phyloP scores from a whole-genome alignment of 2,329 filamentous ascomycete species.

The Coleophoma crateriformis region DNA sequence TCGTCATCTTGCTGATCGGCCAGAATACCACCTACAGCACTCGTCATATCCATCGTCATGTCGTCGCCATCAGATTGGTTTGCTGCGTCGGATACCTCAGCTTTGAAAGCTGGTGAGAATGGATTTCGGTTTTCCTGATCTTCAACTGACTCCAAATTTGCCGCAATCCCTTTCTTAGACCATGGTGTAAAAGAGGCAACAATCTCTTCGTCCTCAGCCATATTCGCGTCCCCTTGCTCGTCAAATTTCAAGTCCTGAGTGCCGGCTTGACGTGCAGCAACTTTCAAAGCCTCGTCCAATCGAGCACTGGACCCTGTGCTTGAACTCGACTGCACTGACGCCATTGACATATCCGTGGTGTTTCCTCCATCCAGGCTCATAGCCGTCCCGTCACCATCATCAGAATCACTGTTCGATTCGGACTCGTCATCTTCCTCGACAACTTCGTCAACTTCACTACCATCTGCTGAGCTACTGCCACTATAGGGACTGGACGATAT shows the following conservation, averaged over 20 bases:
- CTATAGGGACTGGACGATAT: constrained; percentile 78
- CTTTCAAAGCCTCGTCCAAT: constrained; percentile 71
- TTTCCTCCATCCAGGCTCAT: constrained; percentile 71
- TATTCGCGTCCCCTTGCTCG: constrained; percentile 43
- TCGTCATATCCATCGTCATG: constrained; percentile 50
- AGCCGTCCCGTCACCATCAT: constrained; percentile 71
- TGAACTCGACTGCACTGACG: constrained; percentile 52
- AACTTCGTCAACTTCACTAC: constrained; percentile 34
- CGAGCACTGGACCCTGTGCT: constrained; percentile 64
- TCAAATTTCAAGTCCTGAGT: constrained; percentile 62
- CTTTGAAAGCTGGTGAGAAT: constrained; percentile 30
- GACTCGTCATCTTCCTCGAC: constrained; percentile 43
- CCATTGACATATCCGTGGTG: constrained; percentile 62
- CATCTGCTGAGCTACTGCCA: constrained; percentile 39
- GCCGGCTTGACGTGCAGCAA: constrained; percentile 70
- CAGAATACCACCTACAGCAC: constrained; percentile 47
- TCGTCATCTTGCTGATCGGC: constrained; percentile 33
- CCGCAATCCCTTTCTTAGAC: constrained; percentile 49
- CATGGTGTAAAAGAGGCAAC: constrained; percentile 72
- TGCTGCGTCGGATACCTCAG: constrained; percentile 18
- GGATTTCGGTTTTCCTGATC: constrained; percentile 45
- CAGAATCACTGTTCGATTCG: constrained; percentile 38
- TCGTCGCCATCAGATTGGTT: constrained; percentile 28
- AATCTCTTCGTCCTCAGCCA: constrained; percentile 57
- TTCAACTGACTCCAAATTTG: constrained; percentile 22